These are phyloP conservation scores for Haplosporangium gracile DNA, from an alignment of 192 early-diverging fungal species.

Conservation along the genomic window DNA sequence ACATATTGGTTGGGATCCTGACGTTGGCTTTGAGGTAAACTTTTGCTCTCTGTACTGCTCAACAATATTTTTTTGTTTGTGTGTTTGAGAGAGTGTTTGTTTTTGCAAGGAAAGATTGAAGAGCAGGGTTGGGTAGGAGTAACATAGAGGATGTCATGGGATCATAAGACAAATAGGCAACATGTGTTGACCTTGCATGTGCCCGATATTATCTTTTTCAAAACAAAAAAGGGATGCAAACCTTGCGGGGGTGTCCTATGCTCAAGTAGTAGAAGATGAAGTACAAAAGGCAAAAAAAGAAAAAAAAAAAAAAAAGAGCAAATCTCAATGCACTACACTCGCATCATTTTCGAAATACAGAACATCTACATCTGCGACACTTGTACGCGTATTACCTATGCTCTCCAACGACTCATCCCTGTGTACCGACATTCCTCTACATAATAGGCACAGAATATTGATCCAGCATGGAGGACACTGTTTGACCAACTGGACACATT, in stretches of 20 bases:
- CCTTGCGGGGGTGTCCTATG: not conserved
- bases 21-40: conserved; percentile 67
- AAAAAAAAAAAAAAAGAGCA: conserved; percentile 10
- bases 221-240: not conserved
- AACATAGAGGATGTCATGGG: not conserved
- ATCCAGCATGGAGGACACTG: conserved; percentile 76
- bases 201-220: not conserved
- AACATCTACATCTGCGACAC: too few species aligned
- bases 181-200: not conserved
- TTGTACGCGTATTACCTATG: not conserved
- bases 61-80: not conserved
- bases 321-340: not conserved
- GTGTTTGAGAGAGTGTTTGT: not conserved
- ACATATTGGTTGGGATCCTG: conserved; percentile 73
- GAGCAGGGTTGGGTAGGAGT: not conserved
- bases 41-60: not conserved
- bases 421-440: not conserved
- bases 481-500: conserved; percentile 76
- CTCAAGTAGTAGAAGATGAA: not conserved
- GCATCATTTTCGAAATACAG: not conserved
- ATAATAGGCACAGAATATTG: conserved; percentile 71
- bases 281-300: not conserved
- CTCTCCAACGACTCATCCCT: not conserved
- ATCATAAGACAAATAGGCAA: not conserved
- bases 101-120: not conserved